These are phyloP conservation scores for Herpetomonas tarakana DNA, from an alignment of 208 protist genomes.

Conservation along the genomic window DNA sequence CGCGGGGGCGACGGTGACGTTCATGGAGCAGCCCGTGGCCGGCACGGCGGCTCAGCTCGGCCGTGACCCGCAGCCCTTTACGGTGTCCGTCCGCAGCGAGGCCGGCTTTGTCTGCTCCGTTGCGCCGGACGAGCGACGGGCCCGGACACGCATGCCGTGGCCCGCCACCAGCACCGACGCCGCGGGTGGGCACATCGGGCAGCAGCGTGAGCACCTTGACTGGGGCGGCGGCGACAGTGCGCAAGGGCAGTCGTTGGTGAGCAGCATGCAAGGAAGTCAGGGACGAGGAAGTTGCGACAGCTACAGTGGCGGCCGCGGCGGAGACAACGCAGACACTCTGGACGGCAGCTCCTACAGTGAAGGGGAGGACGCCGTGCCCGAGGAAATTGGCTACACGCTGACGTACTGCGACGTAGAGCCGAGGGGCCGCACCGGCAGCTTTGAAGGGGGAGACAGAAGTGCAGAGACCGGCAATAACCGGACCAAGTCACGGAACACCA, in stretches of 20 bases:
- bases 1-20: conserved; percentile 35
- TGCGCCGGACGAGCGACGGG: neutral
- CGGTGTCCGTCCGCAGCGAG: conserved; percentile 43
- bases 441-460: neutral
- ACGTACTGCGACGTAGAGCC: conserved; percentile 66
- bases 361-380: conserved; percentile 25
- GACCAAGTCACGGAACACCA: neutral
- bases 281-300: too few species aligned
- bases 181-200: neutral
- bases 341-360: too few species aligned
- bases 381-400: conserved; percentile 71
- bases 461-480: neutral
- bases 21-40: conserved; percentile 74
- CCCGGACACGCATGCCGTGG: neutral
- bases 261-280: too few species aligned
- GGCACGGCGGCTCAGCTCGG: conserved; percentile 52
- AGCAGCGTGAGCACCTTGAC: too few species aligned
- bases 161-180: too few species aligned
- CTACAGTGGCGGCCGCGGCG: too few species aligned
- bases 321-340: too few species aligned
- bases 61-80: conserved; percentile 37
- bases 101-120: conserved; percentile 57
- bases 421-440: neutral
- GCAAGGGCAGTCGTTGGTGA: too few species aligned
- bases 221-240: too few species aligned